phyloP scores from a whole-genome alignment of 257 asterid genomes.

The Scutellaria minor region DNA sequence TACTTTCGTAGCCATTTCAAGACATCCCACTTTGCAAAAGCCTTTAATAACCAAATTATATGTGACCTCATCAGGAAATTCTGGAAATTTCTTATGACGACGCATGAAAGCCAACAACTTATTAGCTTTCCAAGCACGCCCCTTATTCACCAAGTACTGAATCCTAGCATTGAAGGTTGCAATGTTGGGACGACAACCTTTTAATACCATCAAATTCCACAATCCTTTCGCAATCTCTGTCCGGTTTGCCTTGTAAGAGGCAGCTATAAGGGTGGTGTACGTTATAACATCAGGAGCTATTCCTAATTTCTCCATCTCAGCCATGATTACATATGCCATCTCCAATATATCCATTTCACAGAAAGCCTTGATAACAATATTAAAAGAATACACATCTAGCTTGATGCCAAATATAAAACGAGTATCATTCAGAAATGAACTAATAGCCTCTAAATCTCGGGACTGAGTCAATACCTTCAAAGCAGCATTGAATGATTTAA shows the following conservation, averaged over 20 bases:
- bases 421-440: constrained; percentile 56
- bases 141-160: constrained; percentile 63
- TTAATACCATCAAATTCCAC: constrained; percentile 81
- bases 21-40: constrained; percentile 54
- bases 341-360: constrained; percentile 65
- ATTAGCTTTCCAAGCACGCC: constrained; percentile 81
- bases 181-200: constrained; percentile 70
- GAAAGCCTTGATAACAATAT: constrained; percentile 69
- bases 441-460: constrained; percentile 58
- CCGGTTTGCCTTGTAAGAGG: constrained; percentile 57
- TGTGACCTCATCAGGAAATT: constrained; percentile 59
- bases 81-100: constrained; percentile 43
- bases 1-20: constrained; percentile 65
- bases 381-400: constrained; percentile 61
- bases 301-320: constrained; percentile 63
- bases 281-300: constrained; percentile 76
- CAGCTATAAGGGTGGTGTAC: constrained; percentile 73
- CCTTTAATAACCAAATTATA: constrained; percentile 88
- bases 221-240: constrained; percentile 70
- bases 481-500: constrained; percentile 81
- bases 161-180: constrained; percentile 83
- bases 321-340: constrained; percentile 63
- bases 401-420: constrained; percentile 50
- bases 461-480: constrained; percentile 67
- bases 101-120: constrained; percentile 61